Evolutionary conservation across 306 rosid genomes (phyloP), one percentile per base, ranked within the genome.

Genomic region (Inga laurina): DNA sequence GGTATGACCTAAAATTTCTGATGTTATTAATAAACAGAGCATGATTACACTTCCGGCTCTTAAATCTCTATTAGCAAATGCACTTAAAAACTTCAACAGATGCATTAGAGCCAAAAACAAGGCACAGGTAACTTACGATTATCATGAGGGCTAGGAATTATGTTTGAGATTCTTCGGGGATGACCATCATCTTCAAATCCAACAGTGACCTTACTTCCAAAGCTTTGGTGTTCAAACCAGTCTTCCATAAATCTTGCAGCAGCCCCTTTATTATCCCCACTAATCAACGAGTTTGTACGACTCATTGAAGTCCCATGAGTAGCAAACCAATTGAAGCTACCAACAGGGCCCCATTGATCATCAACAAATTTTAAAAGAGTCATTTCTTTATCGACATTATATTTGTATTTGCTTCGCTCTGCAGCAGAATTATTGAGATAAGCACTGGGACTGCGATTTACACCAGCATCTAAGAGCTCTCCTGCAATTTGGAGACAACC

Each of bases 281-380:
- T 95, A 72, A 95, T 88, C 75, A 95, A 89, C 22, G 89, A 79
- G 82, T 95, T 95, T 76, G 91, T 88, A 43, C 97, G 95, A 72
- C 98, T 93, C 98, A 95, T 93, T 66, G 98, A 95, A 90, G 98
- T 95, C 84, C 97, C 95, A 80, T 95, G 98, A 82, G 98, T 95
- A 24, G 98, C 95, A 89, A 95, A 93, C 98, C 98, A 95, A 67
- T 86, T 95, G 79, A 95, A 95, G 90, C 92, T 90, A 71, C 98
- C 98, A 34, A 93, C 87, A 51, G 98, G 93, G 75, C 98, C 97
- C 93, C 97, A 88, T 80, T 93, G 91, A 79, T 82, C 87, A 83
- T 93, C 95, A 74, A 92, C 91, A 83, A 95, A 93, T 89, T 95
- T 95, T 61, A 95, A 49, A 79, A 95, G 98, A 34, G 94, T 90